Evolutionary conservation across 192 early-diverging fungal genomes (phyloP), one percentile per base, ranked within the genome.

Genomic region (Mortierella claussenii): DNA sequence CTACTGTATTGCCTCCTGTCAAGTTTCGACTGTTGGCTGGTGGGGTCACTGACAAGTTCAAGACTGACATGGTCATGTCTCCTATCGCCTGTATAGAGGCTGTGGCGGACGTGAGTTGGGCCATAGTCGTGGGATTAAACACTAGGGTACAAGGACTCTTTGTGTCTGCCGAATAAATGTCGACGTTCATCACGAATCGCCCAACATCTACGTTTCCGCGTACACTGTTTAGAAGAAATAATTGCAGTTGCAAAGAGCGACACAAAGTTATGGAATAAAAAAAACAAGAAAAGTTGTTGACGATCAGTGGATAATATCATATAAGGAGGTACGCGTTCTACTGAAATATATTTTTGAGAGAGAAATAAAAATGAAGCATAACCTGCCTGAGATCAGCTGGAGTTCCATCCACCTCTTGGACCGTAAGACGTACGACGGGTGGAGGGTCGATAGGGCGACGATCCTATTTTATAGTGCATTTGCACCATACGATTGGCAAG

Each of bases 1-100:
- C 88, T 2, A 89, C 86, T 9, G 84, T 83, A 10, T 81, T 80
- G 18, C 86, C 82, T 31, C 92, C 90, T 8, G 91, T 89, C 15
- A 93, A 63, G 42, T 91, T 92, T 23, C 89, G 86, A 20, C 68
- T 85, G 0, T 76, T 43, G 3, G 78, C 49, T 15, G 79, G 79
- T 11, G 67, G 56, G 0, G 28, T 21, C 3, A 31, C 30, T 8
- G 57, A 53, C 7, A 69, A 43, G 18, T 69, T 59, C 1, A 69
- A 51, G 27, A 69, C 43, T 21, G 57, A 53, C 67, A 69, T 69
- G 24, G 57, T 69, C 1, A 54, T 57, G 8, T 69, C 51, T 0
- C 57, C 57, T 1, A 59, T 59, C 3, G 57, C 46, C 20, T 59
- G 49, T 1, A 69, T 17, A n/a, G 24, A 20, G 5, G 56, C 37